These are phyloP conservation scores for Batkoa obscura DNA, from an alignment of 371 early-diverging fungal species.

Conservation along the genomic window DNA sequence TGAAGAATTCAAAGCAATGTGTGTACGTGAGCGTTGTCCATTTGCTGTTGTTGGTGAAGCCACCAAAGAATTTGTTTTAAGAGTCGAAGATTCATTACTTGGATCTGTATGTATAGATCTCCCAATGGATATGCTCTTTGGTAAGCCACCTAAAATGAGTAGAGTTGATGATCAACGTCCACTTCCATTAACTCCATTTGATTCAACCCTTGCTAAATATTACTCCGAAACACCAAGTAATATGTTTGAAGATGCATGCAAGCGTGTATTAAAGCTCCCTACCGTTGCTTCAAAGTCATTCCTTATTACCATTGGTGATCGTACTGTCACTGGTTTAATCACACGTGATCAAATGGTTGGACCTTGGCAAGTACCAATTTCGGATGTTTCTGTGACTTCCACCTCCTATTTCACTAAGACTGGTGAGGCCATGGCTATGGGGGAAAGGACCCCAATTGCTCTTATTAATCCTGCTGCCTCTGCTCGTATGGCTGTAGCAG, in stretches of 20 bases:
- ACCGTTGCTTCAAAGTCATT: constrained; percentile 82
- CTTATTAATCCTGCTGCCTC: constrained; percentile 71
- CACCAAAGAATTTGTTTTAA: constrained; percentile 64
- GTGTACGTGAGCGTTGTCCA: constrained; percentile 81
- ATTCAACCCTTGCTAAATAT: constrained; percentile 36
- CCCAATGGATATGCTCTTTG: constrained; percentile 87
- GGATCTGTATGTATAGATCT: constrained; percentile 63
- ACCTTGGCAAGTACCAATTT: constrained; percentile 92
- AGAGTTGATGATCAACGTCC: constrained; percentile 35
- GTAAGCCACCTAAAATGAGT: constrained; percentile 89
- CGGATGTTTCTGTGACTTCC: constrained; percentile 80
- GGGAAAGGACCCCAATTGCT: constrained; percentile 82
- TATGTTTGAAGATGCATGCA: constrained; percentile 35
- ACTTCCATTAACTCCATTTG: constrained; percentile 33
- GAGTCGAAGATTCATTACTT: constrained; percentile 52
- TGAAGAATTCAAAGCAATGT: constrained; percentile 47
- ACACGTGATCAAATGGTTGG: constrained; percentile 94
- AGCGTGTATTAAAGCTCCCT: constrained; percentile 68
- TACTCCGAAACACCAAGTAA: constrained; percentile 18
- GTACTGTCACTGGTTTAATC: constrained; percentile 83
- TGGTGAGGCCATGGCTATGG: constrained; percentile 95
- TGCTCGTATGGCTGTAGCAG: constrained; percentile 89
- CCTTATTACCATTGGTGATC: constrained; percentile 92
- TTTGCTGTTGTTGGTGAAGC: constrained; percentile 80
- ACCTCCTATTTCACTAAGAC: constrained; percentile 46